Evolutionary conservation across 2,329 filamentous ascomycete species (phyloP), one percentile per base, ranked within the genome.

Genomic region (Fusarium sp.): DNA sequence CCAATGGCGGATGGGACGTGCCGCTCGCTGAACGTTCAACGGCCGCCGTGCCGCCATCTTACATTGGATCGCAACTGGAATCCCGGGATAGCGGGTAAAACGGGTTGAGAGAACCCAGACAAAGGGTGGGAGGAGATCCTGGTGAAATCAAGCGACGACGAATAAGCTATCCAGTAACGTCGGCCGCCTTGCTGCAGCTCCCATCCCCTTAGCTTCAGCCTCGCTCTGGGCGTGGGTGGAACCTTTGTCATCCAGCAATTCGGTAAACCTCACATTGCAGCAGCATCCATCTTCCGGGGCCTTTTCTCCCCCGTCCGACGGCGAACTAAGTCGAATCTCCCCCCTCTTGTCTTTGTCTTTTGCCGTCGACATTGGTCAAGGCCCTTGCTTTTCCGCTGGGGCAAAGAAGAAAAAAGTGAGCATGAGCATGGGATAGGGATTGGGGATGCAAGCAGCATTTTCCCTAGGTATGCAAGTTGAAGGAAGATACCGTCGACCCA

Each of bases 101-200:
- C 20, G 31, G 38, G 62, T 38, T 27, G 16, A 22, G 14, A 20
- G 20, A 24, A 17, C 11, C 22, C 35, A 42, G 20, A 12, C 22
- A 44, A 66, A 35, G 27, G 27, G 46, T 20, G 46, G 27, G 27
- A 17, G 17, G 27, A 14, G 10, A 51, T 31, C 46, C 24, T 20
- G 46, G 46, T 51, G 46, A 51, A 51, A 51, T 51, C 46, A 57
- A 33, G 42, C 58, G 40, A 58, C 55, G 61, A 62, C 71, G 71
- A 71, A 73, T 73, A 57, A 73, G 58, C 46, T 65, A 64, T 46
- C 51, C 46, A 70, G 58, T 38, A 67, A 63, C 62, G 70, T 73
- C 70, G 70, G 70, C 70, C 70, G 70, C 70, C 70, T 67, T 64
- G 55, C 70, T 71, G 70, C 70, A 73, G 66, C 62, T 73, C 42